A percentile compares a stretch with the other conserved stretches of the same genome.
Evolutionary conservation across 169 alveolate genomes (phyloP).

Genomic region (Plasmodium relictum): DNA sequence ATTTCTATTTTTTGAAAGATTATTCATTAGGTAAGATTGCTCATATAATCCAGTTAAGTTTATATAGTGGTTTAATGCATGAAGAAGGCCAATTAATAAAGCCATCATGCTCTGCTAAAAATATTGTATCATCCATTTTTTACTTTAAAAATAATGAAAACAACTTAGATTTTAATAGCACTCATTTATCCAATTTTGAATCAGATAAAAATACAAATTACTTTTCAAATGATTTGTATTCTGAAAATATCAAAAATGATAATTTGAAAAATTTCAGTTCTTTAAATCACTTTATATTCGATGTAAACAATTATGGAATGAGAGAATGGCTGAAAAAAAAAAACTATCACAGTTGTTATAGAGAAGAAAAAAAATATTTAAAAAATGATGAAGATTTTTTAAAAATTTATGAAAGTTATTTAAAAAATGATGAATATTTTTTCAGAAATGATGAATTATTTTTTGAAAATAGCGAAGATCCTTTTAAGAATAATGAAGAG

Average conservation of each 20-base stretch:
- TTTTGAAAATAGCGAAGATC: not conserved
- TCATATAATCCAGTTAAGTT: constrained; percentile 35
- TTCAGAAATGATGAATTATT: not conserved
- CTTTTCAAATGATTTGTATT: no score
- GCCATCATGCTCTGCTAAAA: constrained; percentile 18
- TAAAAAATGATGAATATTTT: constrained; percentile 7
- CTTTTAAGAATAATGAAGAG: not conserved
- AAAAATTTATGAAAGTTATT: not conserved
- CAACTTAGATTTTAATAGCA: not conserved
- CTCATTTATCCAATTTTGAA: not conserved
- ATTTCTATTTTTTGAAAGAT: constrained; percentile 8
- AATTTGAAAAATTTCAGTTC: no score
- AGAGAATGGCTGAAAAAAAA: no score
- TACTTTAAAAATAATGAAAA: not conserved
- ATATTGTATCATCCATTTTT: constrained; percentile 25
- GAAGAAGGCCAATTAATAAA: constrained; percentile 27
- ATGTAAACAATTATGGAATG: no score
- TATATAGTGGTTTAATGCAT: constrained; percentile 19
- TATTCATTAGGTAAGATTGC: constrained; percentile 45
- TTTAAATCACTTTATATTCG: no score
- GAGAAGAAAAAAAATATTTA: not conserved
- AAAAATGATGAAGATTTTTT: constrained; percentile 6
- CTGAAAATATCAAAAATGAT: no score
- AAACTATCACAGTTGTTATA: not conserved
- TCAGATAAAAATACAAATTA: not conserved